Conservation (phyloP, 2,329 filamentous ascomycete genomes). For the Aureobasidium pullulans region DNA sequence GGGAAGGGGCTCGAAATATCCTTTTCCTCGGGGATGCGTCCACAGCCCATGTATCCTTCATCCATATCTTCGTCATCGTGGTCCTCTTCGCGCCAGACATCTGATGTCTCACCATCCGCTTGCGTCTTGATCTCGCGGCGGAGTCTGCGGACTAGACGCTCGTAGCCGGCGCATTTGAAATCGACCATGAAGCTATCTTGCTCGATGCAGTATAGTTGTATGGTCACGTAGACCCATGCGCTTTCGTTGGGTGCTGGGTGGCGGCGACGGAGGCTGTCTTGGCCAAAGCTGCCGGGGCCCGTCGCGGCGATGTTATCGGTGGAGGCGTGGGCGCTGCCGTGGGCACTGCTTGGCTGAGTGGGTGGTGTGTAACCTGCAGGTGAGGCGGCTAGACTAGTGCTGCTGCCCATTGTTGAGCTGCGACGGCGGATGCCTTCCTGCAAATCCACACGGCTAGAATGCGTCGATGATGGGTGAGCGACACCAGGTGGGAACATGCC, state of each 20-base stretch:
- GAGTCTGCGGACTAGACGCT: conserved; percentile 60
- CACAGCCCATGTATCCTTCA: conserved; percentile 36
- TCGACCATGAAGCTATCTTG: conserved; percentile 90
- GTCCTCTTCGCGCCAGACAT: conserved; percentile 23
- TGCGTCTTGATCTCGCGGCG: conserved; percentile 26
- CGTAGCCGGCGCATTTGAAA: conserved; percentile 97
- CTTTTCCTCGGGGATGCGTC: conserved; percentile 68
- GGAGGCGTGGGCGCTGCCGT: conserved; percentile 19
- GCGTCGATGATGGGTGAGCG: conserved; percentile 42
- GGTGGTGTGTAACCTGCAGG: conserved; percentile 9
- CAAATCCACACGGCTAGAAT: conserved; percentile 43
- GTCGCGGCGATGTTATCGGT: conserved; percentile 24
- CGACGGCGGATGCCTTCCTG: conserved; percentile 17
- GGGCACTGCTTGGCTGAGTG: neutral
- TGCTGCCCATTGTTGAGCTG: conserved; percentile 23
- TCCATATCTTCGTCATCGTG: conserved; percentile 29
- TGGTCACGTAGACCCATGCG: conserved; percentile 90
- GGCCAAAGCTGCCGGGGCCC: conserved; percentile 11
- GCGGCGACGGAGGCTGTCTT: conserved; percentile 13
- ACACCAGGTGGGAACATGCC: conserved; percentile 56
- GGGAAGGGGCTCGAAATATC: conserved; percentile 92
- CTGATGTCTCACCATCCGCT: conserved; percentile 27
- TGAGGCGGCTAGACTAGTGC: conserved; percentile 13
- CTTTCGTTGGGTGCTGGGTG: conserved; percentile 50
- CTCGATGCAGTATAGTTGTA: conserved; percentile 93